Conservation (phyloP, 1,139 yeast genomes). For the Yamadazyma jaroonii region DNA sequence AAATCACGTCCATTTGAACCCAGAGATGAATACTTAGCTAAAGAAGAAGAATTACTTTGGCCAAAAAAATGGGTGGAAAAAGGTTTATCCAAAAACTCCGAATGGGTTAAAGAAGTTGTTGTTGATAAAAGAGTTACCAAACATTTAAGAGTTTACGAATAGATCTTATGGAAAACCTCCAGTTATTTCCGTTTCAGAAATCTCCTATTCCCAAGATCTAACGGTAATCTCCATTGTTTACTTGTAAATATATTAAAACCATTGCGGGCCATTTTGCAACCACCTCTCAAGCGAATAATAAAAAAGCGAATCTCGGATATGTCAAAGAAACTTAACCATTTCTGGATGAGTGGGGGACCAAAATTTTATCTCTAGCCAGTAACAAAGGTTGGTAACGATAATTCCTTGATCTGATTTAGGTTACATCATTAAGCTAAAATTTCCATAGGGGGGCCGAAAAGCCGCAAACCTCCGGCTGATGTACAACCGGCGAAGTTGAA, state of each 20-base stretch:
- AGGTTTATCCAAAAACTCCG: slow-evolving; percentile 70
- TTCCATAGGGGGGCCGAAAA: too few species aligned
- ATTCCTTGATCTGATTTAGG: too few species aligned
- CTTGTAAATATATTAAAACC: neutral
- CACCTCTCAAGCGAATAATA: neutral
- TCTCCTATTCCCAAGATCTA: too few species aligned
- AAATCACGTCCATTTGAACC: slow-evolving; percentile 53
- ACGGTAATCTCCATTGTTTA: too few species aligned
- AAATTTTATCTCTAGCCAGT: neutral
- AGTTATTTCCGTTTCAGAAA: neutral
- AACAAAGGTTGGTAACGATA: neutral
- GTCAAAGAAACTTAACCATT: neutral
- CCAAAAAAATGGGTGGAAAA: slow-evolving; percentile 78
- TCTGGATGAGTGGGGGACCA: neutral
- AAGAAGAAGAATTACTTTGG: slow-evolving; percentile 86
- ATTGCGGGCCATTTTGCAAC: neutral
- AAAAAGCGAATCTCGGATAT: slow-evolving; percentile 1
- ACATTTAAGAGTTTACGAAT: slow-evolving; percentile 31
- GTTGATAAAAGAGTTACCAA: slow-evolving; percentile 66
- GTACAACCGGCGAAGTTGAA: too few species aligned
- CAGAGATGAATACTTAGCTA: slow-evolving; percentile 54
- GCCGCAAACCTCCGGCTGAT: too few species aligned
- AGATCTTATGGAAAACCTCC: neutral
- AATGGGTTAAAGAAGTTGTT: slow-evolving; percentile 80
- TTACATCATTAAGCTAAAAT: too few species aligned